Evolutionary conservation across 768 basidiomycete genomes (phyloP).

Genomic region (Dacryopinax primogenitus): DNA sequence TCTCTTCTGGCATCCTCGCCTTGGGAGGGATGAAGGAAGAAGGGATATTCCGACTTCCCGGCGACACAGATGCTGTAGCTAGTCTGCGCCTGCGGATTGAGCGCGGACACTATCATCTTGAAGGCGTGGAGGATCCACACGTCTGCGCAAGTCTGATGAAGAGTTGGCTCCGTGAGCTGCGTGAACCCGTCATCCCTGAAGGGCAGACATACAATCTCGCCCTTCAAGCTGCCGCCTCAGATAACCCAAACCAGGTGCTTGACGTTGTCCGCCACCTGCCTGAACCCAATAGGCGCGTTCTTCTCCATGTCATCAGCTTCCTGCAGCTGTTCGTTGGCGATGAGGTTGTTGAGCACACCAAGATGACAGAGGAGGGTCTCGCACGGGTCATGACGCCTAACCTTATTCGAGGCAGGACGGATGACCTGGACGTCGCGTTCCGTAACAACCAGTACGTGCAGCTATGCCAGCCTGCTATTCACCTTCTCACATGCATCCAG

Average conservation of each 20-base stretch:
- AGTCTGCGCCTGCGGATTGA: constrained; percentile 83
- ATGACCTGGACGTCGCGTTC: constrained; percentile 79
- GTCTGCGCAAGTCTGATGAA: constrained; percentile 83
- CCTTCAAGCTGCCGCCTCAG: constrained; percentile 42
- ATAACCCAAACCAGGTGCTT: constrained; percentile 56
- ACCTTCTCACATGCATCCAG: constrained; percentile 28
- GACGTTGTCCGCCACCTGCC: constrained; percentile 60
- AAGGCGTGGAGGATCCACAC: constrained; percentile 72
- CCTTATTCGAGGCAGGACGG: constrained; percentile 69
- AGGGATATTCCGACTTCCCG: constrained; percentile 88
- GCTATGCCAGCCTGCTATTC: not conserved
- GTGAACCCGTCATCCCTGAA: constrained; percentile 82
- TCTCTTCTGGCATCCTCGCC: constrained; percentile 81
- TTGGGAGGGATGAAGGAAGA: constrained; percentile 73
- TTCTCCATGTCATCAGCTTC: constrained; percentile 82
- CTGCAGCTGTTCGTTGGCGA: constrained; percentile 78
- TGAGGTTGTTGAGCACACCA: constrained; percentile 40
- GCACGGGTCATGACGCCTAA: constrained; percentile 90
- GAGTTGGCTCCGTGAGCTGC: constrained; percentile 83
- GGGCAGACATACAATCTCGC: constrained; percentile 80
- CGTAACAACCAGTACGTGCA: constrained; percentile 73
- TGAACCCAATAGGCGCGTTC: constrained; percentile 71
- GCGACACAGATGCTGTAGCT: constrained; percentile 77
- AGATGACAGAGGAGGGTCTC: constrained; percentile 83
- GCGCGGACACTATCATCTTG: constrained; percentile 73